Evolutionary conservation across 78 protist genomes (phyloP).

Genomic region (Tieghemostelium lacteum): DNA sequence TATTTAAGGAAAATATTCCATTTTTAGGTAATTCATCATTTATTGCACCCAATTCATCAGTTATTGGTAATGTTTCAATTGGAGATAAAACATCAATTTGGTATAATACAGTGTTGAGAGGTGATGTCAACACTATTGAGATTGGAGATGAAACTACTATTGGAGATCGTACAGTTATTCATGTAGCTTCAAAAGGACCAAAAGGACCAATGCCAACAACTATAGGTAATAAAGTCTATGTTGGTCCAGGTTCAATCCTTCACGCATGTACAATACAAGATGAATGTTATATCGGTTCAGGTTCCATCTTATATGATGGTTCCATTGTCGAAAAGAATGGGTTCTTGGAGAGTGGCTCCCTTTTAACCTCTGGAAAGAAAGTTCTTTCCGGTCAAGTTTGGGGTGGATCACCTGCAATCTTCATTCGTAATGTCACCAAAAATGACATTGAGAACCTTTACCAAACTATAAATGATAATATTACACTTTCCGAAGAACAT

Average conservation of each 20-base stretch:
- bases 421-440: constrained; percentile 40
- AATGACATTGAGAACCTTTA: constrained; percentile 1
- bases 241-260: constrained; percentile 68
- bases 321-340: constrained; percentile 34
- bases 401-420: constrained; percentile 66
- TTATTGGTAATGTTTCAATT: constrained; percentile 68
- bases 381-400: constrained; percentile 39
- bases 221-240: constrained; percentile 53
- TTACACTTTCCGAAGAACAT: constrained; percentile 36
- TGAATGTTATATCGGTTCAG: constrained; percentile 61
- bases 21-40: constrained; percentile 32
- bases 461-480: constrained; percentile 3
- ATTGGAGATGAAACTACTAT: constrained; percentile 46
- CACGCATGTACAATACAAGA: constrained; percentile 46
- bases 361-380: constrained; percentile 59
- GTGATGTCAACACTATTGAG: constrained; percentile 55
- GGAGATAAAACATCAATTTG: constrained; percentile 42
- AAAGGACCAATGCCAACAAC: constrained; percentile 41
- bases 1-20: constrained; percentile 18
- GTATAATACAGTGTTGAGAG: constrained; percentile 69
- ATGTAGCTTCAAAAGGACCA: constrained; percentile 31
- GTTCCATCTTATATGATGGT: constrained; percentile 57
- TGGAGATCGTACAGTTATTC: constrained; percentile 69
- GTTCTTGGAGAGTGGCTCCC: constrained; percentile 53
- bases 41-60: constrained; percentile 67